Evolutionary conservation across 768 basidiomycete species (phyloP).

Genomic region (Suillus brevipes): DNA sequence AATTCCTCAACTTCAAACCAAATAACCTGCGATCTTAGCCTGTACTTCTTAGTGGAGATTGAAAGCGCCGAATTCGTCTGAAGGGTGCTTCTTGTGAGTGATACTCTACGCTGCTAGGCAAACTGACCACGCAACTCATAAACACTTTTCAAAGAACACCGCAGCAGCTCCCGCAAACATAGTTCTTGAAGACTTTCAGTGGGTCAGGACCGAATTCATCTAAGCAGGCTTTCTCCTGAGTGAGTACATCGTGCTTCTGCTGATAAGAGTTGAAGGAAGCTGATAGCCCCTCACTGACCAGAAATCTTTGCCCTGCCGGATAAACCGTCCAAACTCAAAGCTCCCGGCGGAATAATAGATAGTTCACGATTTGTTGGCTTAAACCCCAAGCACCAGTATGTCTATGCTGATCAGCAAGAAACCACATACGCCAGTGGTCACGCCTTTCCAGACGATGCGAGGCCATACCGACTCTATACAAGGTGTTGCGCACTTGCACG

Average conservation of each 20-base stretch:
- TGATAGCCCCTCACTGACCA: background rate
- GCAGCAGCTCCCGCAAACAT: background rate
- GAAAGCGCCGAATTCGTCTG: background rate
- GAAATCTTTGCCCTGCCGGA: background rate
- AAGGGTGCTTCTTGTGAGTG: background rate
- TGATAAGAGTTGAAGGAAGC: background rate
- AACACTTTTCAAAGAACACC: background rate
- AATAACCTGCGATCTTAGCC: background rate
- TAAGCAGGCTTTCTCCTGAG: background rate
- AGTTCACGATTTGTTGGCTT: background rate
- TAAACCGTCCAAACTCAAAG: background rate
- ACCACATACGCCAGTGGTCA: background rate
- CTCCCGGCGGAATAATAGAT: background rate
- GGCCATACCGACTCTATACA: background rate
- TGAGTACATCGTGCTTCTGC: background rate
- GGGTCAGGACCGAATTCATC: background rate
- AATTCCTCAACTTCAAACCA: background rate
- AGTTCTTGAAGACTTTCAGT: background rate
- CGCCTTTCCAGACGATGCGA: background rate
- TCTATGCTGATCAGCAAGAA: background rate
- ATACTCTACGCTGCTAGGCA: background rate
- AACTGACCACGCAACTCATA: background rate
- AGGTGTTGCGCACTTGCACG: background rate
- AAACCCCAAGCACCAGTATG: background rate
- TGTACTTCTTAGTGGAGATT: background rate